Base-by-base conservation (phyloP, 331 rosid genomes). In the Erythrophleum ivorense region DNA sequence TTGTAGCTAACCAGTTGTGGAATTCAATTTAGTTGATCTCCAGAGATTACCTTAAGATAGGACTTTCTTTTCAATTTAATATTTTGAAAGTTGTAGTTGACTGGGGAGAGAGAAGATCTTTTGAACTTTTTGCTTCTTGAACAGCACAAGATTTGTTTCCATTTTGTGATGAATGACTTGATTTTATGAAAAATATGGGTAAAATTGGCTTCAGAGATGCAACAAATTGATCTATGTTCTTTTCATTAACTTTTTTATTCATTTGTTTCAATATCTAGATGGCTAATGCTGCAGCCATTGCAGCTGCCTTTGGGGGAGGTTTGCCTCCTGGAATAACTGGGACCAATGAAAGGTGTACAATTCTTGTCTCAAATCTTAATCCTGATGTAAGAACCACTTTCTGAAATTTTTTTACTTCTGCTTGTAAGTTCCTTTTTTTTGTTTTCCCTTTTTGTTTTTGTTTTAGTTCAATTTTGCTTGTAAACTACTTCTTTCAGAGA, bases 281-380 rank as follows among this genome's bases (percentile, higher is more conserved):
- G 97, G 85, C 93, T 49, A 93, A 92, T 77, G 92, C 94, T 18
- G 91, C 97, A 16, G 97, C 97, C 67, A 90, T 93, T 85, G 97
- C 97, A 10, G 91, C 97, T 50, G 97, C 97, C 83, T 92, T 92
- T 60, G 98, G 92, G 52, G 97, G 97, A 81, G 94, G 95, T 82
- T 83, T 95, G 85, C 98, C 98, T 79, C 98, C 95, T 75, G 98
- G 97, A 62, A 87, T 95, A 53, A 91, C 94, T 49, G 98, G 98
- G 85, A 91, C 98, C 52, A 95, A 95, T 78, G 98, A 95, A 59
- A 89, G 97, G 88, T 92, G 98, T 85, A 95, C 97, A 15, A 85
- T 95, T 63, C 97, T 95, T 38, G 98, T 93, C n/a, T 91, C 98
- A 64, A 93, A 93, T 87, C 90, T 95, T 65, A 80, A 93, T 86